These are phyloP conservation scores for Amesomyces nigricolor DNA, from an alignment of 2,329 filamentous ascomycete species.

Conservation along the genomic window DNA sequence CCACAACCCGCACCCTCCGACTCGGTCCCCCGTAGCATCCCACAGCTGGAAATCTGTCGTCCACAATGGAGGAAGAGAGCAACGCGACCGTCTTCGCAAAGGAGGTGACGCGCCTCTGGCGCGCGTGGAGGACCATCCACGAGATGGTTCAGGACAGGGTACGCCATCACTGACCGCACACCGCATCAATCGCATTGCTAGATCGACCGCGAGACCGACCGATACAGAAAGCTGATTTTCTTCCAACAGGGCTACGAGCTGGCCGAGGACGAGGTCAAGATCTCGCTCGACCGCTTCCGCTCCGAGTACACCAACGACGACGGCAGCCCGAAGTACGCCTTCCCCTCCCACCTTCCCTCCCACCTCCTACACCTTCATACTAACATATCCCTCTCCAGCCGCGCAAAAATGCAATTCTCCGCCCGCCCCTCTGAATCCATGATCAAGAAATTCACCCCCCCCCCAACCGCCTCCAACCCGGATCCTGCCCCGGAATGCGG, in stretches of 20 bases:
- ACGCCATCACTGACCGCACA: constrained; percentile 33
- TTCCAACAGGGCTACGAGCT: constrained; percentile 78
- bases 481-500: constrained; percentile 71
- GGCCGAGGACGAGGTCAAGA: constrained; percentile 79
- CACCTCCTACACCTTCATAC: neutral
- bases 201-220: neutral
- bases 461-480: constrained; percentile 62
- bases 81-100: constrained; percentile 35
- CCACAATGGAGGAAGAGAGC: constrained; percentile 40
- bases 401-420: constrained; percentile 78
- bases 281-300: constrained; percentile 78
- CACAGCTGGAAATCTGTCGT: neutral
- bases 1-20: neutral
- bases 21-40: neutral
- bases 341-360: neutral
- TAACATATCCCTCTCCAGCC: constrained; percentile 46
- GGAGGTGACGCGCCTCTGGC: constrained; percentile 70
- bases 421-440: constrained; percentile 78
- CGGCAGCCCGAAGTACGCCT: constrained; percentile 67
- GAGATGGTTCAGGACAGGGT: constrained; percentile 93
- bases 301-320: constrained; percentile 63
- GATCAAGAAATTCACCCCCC: constrained; percentile 75
- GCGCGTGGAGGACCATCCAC: constrained; percentile 86
- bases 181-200: neutral
- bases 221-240: neutral